A percentile compares a stretch with the other conserved stretches of the same genome.
phyloP scores from a whole-genome alignment of 768 basidiomycete species.

The Cubamyces sp. region DNA sequence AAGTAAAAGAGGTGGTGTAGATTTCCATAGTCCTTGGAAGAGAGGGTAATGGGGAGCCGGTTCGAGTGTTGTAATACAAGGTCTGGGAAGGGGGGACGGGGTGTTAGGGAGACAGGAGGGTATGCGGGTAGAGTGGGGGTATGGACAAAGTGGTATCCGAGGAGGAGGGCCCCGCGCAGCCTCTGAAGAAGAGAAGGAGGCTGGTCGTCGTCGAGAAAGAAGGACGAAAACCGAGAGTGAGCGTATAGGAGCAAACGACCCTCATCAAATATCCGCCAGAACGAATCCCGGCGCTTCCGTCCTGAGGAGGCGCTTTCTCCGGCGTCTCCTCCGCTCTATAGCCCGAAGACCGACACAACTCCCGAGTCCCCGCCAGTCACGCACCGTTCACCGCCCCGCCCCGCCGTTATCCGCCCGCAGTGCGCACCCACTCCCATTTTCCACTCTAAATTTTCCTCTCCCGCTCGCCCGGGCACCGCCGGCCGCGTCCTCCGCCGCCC shows the following conservation, averaged over 20 bases:
- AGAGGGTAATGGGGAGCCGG: conserved; percentile 8
- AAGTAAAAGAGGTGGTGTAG: conserved; percentile 93
- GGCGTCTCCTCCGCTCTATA: background rate
- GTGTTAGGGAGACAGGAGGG: conserved; percentile 37
- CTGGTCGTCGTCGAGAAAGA: conserved; percentile 35
- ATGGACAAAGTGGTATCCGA: conserved; percentile 41
- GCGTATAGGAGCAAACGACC: conserved; percentile 15
- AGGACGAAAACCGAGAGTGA: conserved; percentile 30
- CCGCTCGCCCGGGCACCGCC: background rate
- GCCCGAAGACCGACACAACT: background rate
- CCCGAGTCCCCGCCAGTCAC: background rate
- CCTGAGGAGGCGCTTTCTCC: background rate
- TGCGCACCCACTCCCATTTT: no score
- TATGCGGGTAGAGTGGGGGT: conserved; percentile 37
- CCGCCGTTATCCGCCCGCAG: background rate
- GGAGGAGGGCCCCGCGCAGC: conserved; percentile 35
- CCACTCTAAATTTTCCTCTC: conserved; percentile 9
- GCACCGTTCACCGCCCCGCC: background rate
- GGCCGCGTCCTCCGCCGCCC: conserved; percentile 12
- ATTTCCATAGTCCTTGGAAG: conserved; percentile 71
- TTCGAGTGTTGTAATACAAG: conserved; percentile 33
- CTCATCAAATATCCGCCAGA: conserved; percentile 20
- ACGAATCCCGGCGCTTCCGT: background rate
- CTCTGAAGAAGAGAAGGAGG: conserved; percentile 35
- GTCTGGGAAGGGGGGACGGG: conserved; percentile 28